phyloP scores from a whole-genome alignment of 148 eudicot genomes.

The Vaccinium corymbosum region DNA sequence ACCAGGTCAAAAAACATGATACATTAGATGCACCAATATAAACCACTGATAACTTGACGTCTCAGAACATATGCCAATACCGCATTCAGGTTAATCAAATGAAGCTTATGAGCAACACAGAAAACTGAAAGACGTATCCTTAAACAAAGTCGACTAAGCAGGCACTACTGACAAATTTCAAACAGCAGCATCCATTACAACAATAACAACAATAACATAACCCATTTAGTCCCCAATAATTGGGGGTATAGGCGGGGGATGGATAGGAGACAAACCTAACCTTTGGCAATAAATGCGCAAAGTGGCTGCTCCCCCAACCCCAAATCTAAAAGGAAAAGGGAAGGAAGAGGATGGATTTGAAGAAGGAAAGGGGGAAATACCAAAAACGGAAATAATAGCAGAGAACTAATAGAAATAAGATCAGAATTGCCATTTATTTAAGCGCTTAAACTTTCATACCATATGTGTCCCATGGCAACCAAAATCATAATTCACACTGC shows the following conservation, averaged over 20 bases:
- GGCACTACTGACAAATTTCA: not conserved
- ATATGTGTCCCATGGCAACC: not conserved
- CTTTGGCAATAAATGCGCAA: too few relatives aligned
- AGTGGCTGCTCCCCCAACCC: too few relatives aligned
- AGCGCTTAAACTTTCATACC: not conserved
- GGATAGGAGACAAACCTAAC: too few relatives aligned
- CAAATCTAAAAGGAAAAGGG: not conserved
- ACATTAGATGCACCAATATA: not conserved
- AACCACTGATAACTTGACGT: not conserved
- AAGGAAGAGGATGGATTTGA: not conserved
- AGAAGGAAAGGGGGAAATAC: too few relatives aligned
- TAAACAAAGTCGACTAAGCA: not conserved
- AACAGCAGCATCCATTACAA: not conserved
- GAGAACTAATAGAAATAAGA: not conserved
- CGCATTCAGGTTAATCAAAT: not conserved
- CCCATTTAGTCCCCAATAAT: too few relatives aligned
- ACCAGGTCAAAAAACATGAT: not conserved
- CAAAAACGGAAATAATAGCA: not conserved
- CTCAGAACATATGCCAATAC: not conserved
- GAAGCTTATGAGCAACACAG: not conserved
- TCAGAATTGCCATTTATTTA: not conserved
- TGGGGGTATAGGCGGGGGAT: too few relatives aligned
- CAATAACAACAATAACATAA: too few relatives aligned
- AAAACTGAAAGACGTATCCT: not conserved
- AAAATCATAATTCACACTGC: not conserved